These are phyloP conservation scores for Yamadazyma siamensis DNA, from an alignment of 1,139 yeast genomes.

Conservation along the genomic window DNA sequence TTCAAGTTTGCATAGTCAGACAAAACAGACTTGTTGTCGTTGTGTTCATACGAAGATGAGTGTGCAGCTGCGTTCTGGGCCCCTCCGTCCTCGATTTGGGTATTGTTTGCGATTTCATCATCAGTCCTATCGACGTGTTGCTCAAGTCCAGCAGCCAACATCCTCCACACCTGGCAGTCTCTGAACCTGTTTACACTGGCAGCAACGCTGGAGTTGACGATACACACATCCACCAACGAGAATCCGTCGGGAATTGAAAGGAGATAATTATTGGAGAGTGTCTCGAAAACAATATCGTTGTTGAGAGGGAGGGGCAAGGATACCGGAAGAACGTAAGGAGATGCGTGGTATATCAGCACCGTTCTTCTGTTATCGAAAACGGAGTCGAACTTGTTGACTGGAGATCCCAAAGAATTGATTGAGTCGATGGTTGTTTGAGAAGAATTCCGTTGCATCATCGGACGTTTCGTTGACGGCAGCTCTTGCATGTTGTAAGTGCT, in stretches of 20 bases:
- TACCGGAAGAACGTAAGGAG: constrained; percentile 47
- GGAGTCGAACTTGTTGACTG: constrained; percentile 7
- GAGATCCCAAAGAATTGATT: constrained; percentile 17
- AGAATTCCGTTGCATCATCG: constrained; percentile 26
- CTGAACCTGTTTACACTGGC: constrained; percentile 49
- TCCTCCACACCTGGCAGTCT: constrained; percentile 69
- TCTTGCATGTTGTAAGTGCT: constrained; percentile 11
- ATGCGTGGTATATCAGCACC: constrained; percentile 20
- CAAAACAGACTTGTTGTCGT: constrained; percentile 30
- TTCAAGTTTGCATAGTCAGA: constrained; percentile 43
- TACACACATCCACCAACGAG: constrained; percentile 51
- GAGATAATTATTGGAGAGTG: constrained; percentile 41
- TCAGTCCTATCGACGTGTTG: constrained; percentile 28
- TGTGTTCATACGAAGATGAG: constrained; percentile 6
- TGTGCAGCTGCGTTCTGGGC: constrained; percentile 4
- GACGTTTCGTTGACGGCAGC: constrained; percentile 16
- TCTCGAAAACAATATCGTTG: constrained; percentile 40
- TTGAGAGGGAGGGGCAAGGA: constrained; percentile 41
- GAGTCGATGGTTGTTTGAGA: constrained; percentile 42
- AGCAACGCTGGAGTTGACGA: constrained; percentile 58
- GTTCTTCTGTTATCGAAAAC: constrained; percentile 10
- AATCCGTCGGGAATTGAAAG: constrained; percentile 48
- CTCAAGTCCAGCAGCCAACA: constrained; percentile 53
- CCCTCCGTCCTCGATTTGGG: constrained; percentile 1
- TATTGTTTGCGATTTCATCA: not conserved